These are phyloP conservation scores for Gossypium davidsonii DNA, from an alignment of 441 rosid species.

Conservation along the genomic window DNA sequence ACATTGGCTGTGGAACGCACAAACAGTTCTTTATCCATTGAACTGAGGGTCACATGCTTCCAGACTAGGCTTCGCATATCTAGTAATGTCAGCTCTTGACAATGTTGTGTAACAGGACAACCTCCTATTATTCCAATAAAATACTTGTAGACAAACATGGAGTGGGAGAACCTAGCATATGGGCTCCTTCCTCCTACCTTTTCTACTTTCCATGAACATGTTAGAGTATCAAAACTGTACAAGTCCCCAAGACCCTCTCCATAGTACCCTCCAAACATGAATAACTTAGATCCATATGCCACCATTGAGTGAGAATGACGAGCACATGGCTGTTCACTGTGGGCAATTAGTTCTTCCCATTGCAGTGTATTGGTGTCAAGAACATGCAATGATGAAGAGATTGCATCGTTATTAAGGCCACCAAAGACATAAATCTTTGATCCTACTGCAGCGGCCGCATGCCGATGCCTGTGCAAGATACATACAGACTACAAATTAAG, in stretches of 20 bases:
- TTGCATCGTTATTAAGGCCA: conserved; percentile 54
- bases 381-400: conserved; percentile 52
- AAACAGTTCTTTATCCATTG: conserved; percentile 56
- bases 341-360: conserved; percentile 56
- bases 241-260: conserved; percentile 79
- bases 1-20: conserved; percentile 71
- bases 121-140: conserved; percentile 80
- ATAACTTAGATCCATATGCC: conserved; percentile 50
- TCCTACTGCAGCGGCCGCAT: conserved; percentile 73
- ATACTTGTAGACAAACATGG: conserved; percentile 66
- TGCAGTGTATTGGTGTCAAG: conserved; percentile 46
- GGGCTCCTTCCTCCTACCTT: conserved; percentile 64
- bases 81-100: conserved; percentile 66
- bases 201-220: conserved; percentile 61
- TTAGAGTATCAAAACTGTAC: conserved; percentile 63
- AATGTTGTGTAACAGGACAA: conserved; percentile 73
- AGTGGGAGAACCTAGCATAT: conserved; percentile 82
- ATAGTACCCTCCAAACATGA: conserved; percentile 75
- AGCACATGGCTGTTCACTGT: conserved; percentile 65
- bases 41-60: conserved; percentile 60
- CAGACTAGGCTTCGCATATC: conserved; percentile 48
- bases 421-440: conserved; percentile 72
- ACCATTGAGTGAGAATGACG: conserved; percentile 93
- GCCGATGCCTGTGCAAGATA: conserved; percentile 64
- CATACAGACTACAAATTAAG: conserved; percentile 10